Evolutionary conservation across 495 filamentous ascomycete species (phyloP), one percentile per base, ranked within the genome.

Genomic region (Annulohypoxylon maeteangense): DNA sequence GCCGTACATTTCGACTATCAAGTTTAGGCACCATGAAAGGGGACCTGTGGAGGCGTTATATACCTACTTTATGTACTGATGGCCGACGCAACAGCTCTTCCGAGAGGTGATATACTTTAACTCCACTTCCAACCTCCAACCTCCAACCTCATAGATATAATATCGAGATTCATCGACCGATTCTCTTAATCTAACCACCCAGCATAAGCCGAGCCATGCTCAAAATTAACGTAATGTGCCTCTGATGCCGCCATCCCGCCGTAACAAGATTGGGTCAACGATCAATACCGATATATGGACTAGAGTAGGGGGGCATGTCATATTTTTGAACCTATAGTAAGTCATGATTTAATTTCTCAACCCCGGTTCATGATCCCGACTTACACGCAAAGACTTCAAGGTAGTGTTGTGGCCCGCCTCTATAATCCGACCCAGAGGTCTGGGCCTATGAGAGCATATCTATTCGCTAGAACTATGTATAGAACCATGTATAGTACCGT

Each of bases 351-450:
- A 25, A 3, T 34, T 10, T 22, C 16, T 53, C 16, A 32, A 60
- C 54, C 45, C 45, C 32, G 44, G 59, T 59, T 58, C 8, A 10
- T 14, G n/a, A 29, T 10, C 8, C 25, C 20, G 11, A 8, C 20
- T 23, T 22, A 14, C 27, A 67, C 20, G 14, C 18, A n/a, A 34
- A 32, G 12, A 50, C 7, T 60, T 11, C n/a, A 44, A 20, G 6
- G 38, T 22, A 29, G 51, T 14, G 44, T 22, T n/a, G 3, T 68
- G 14, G 32, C 34, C 27, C 59, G 11, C 57, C n/a, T 36, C 42
- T 51, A 6, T 7, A 40, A 58, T 32, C 67, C 44, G 20, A 10
- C 18, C 67, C 67, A 60, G 59, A 27, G 60, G 32, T 25, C 32
- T 32, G 67, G 67, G 45, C 23, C 42, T 32, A 11, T 14, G 25